Conservation (phyloP, 2,329 filamentous ascomycete species). For the Pseudogymnoascus sp. region DNA sequence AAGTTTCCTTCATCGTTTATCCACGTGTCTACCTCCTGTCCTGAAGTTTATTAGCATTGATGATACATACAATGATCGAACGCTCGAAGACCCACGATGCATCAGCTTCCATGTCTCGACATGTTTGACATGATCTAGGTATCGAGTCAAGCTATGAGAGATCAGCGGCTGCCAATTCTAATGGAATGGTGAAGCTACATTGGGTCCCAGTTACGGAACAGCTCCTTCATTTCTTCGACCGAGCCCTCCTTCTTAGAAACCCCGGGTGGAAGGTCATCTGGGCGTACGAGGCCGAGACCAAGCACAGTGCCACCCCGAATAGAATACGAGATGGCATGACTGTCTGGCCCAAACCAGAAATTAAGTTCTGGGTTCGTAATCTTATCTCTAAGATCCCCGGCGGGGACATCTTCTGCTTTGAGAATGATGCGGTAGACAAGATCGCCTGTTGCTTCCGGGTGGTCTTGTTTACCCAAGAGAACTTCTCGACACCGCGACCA, state of each 20-base stretch:
- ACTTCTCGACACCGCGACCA: conserved; percentile 11
- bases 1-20: conserved; percentile 19
- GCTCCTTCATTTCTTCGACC: conserved; percentile 49
- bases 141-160: conserved; percentile 25
- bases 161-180: background rate
- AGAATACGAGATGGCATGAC: conserved; percentile 56
- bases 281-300: conserved; percentile 58
- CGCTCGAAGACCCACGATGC: conserved; percentile 19
- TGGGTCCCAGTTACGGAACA: conserved; percentile 59
- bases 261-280: conserved; percentile 50
- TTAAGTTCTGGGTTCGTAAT: conserved; percentile 44
- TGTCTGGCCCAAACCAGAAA: conserved; percentile 56
- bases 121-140: conserved; percentile 42
- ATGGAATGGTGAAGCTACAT: conserved; percentile 25
- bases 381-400: conserved; percentile 40
- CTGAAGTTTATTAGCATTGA: conserved; percentile 15
- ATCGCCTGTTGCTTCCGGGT: conserved; percentile 30
- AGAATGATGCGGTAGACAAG: conserved; percentile 57
- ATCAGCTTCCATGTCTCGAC: conserved; percentile 66
- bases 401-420: conserved; percentile 39
- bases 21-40: conserved; percentile 16
- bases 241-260: conserved; percentile 45
- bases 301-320: conserved; percentile 50
- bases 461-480: background rate
- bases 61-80: background rate